phyloP scores from a whole-genome alignment of 176 grass and related monocot genomes.

The Sorghum bicolor region DNA sequence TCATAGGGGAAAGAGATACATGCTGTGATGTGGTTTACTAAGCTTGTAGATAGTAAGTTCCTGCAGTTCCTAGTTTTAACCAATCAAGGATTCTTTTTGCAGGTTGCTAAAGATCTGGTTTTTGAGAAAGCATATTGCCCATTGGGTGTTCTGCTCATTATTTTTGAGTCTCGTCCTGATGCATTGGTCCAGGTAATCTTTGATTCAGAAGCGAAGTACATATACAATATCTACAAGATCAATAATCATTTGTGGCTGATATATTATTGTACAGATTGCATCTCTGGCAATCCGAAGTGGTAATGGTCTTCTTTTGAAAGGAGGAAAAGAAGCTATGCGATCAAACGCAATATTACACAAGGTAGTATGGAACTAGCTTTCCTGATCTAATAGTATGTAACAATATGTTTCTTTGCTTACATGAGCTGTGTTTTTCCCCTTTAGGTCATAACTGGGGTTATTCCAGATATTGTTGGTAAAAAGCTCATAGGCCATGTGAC shows the following conservation, averaged over 20 bases:
- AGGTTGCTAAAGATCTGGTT: slow-evolving; percentile 90
- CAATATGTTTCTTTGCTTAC: not conserved
- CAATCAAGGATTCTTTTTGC: not conserved
- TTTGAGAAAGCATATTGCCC: slow-evolving; percentile 86
- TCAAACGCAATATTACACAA: slow-evolving; percentile 92
- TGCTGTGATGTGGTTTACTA: not conserved
- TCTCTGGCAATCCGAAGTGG: slow-evolving; percentile 89
- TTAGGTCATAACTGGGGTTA: slow-evolving; percentile 75
- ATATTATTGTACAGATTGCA: slow-evolving; percentile 59
- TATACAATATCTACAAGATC: not conserved
- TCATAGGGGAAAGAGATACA: not conserved
- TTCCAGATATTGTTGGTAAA: slow-evolving; percentile 79
- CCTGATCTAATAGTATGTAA: not conserved
- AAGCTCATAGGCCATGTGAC: slow-evolving; percentile 93
- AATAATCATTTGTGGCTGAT: slow-evolving; percentile 17
- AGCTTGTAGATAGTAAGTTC: not conserved
- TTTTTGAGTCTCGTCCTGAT: slow-evolving; percentile 96
- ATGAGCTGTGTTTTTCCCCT: not conserved
- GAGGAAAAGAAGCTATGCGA: slow-evolving; percentile 98
- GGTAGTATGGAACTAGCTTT: slow-evolving; percentile 36
- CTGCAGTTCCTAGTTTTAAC: not conserved
- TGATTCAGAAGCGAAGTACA: not conserved
- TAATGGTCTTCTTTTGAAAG: slow-evolving; percentile 97
- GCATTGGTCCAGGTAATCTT: slow-evolving; percentile 84
- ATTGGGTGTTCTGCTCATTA: slow-evolving; percentile 89